Percentiles rank a stretch among this genome's conserved stretches.
These are phyloP conservation scores for Pseudonitzschia multiseries DNA, from an alignment of 108 stramenopile genomes.

Conservation along the genomic window DNA sequence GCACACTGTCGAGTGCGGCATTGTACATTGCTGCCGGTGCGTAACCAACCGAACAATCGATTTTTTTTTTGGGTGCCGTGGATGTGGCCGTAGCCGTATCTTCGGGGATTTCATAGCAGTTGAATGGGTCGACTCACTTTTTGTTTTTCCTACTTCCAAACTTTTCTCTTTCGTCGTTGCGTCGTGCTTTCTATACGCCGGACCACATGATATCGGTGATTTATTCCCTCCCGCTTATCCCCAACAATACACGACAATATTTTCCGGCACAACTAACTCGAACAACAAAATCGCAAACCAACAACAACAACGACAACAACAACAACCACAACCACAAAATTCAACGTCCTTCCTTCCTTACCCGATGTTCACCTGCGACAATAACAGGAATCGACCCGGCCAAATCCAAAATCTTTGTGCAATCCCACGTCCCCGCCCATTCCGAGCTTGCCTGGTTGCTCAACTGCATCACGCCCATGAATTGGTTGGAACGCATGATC, in stretches of 20 bases:
- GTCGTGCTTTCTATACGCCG: too few relatives aligned
- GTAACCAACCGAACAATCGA: conserved; percentile 5
- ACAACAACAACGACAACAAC: not conserved
- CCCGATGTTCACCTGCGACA: not conserved
- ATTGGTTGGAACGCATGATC: conserved; percentile 99
- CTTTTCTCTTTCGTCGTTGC: not conserved
- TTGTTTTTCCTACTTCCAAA: not conserved
- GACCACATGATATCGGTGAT: too few relatives aligned
- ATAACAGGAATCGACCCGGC: conserved; percentile 85
- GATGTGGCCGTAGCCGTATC: too few relatives aligned
- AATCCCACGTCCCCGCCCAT: conserved; percentile 96
- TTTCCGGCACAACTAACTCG: not conserved
- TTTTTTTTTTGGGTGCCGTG: not conserved
- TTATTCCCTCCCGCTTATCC: too few relatives aligned
- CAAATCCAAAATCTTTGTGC: conserved; percentile 90
- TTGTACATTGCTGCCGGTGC: conserved; percentile 89
- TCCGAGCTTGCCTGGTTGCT: conserved; percentile 98
- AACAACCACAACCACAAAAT: not conserved
- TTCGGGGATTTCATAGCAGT: too few relatives aligned
- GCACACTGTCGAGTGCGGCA: conserved; percentile 78
- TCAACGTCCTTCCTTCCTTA: too few relatives aligned
- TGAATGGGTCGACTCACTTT: not conserved
- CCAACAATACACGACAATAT: not conserved
- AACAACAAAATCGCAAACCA: not conserved
- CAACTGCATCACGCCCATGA: conserved; percentile 96